Base-by-base conservation (phyloP, 1,284 basidiomycete species). In the Irpex sp. region DNA sequence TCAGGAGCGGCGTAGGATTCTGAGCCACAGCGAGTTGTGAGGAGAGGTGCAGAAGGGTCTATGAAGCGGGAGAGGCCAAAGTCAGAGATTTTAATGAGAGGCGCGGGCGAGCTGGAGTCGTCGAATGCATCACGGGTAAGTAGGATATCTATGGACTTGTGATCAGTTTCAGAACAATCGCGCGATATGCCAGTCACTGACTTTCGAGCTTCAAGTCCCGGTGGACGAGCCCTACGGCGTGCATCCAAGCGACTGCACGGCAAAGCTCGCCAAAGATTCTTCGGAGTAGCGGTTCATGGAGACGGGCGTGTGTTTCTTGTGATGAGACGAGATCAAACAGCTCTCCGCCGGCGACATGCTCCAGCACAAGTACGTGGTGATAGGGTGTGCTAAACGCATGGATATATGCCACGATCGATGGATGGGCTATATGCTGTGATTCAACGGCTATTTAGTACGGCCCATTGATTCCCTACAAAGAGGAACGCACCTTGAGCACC, bases 141-240 rank as follows among this genome's bases (percentile, higher is more conserved):
- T 36, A 90, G 77, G 66, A 89, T 88, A 78, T 88, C 75, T 73
- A 64, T 39, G 3, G 3, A 26, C 26, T 26, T 26, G 26, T 26
- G 3, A 26, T 26, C 26, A 26, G 26, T 26, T 26, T 26, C 26
- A 26, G 26, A 3, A 4, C 3, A 26, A 26, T 26, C 26, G 26
- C 2, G 26, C 26, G 26, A 26, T 31, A 58, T 21, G 35, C 57
- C 39, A 60, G 54, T 57, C 1, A 83, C 92, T 71, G 70, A 95
- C 93, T 97, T 76, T 97, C 95, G 17, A 97, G 85, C 78, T 97
- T 97, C 77, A 97, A 89, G 77, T 97, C 95, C 1, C 95, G 84
- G 76, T 97, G 95, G 0, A 97, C 94, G 46, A 97, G 83, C 1
- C 89, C 89, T 35, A 93, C 89, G 54, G 85, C 82, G 72, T 97